These are phyloP conservation scores for Suhomyces kunorum DNA, from an alignment of 1,139 yeast genomes.

Conservation along the genomic window DNA sequence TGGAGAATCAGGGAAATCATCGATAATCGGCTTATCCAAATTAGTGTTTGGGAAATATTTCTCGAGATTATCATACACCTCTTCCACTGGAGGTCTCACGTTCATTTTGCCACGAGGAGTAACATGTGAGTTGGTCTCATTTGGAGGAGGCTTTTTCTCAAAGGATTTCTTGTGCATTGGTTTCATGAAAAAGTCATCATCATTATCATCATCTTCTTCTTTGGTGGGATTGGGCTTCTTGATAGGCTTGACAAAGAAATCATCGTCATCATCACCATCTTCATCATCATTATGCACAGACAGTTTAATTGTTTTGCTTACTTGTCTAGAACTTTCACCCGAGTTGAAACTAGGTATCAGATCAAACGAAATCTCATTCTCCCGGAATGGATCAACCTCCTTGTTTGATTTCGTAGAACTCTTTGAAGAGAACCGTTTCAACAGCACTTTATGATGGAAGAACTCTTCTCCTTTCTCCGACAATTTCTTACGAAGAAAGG, in stretches of 20 bases:
- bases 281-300: constrained; percentile 16
- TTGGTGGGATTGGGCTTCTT: constrained; percentile 15
- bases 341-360: constrained; percentile 57
- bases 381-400: constrained; percentile 56
- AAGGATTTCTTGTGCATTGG: constrained; percentile 16
- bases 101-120: constrained; percentile 26
- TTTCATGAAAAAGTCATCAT: constrained; percentile 36
- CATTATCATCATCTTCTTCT: constrained; percentile 20
- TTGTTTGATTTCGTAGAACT: constrained; percentile 20
- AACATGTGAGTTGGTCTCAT: not conserved
- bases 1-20: constrained; percentile 71
- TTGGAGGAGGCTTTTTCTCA: constrained; percentile 10
- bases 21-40: constrained; percentile 87
- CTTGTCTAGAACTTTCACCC: not conserved
- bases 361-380: constrained; percentile 70
- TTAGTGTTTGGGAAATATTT: constrained; percentile 91
- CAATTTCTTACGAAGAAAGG: constrained; percentile 12
- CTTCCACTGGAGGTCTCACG: constrained; percentile 93
- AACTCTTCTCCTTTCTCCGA: constrained; percentile 4
- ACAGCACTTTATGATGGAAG: not conserved
- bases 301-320: constrained; percentile 13
- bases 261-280: constrained; percentile 29
- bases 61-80: constrained; percentile 86
- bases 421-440: constrained; percentile 15
- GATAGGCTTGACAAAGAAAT: constrained; percentile 18